These are phyloP conservation scores for Globisporangium iwayamae DNA, from an alignment of 352 stramenopile species.

Conservation along the genomic window DNA sequence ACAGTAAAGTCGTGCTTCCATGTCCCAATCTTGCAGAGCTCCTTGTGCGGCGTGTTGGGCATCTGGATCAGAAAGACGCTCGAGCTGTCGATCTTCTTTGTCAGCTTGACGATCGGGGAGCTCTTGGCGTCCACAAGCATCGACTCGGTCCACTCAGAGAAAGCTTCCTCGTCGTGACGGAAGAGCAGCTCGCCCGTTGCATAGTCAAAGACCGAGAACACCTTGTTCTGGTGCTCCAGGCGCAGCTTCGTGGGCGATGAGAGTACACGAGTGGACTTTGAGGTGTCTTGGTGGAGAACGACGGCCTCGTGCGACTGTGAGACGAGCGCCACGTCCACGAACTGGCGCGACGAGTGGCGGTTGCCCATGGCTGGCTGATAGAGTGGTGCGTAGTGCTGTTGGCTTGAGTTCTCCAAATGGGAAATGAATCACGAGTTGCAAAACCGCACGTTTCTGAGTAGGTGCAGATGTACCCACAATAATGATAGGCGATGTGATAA, in stretches of 20 bases:
- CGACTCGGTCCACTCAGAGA: not conserved
- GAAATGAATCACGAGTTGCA: no score
- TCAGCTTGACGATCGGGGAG: not conserved
- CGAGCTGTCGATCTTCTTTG: not conserved
- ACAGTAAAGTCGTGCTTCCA: not conserved
- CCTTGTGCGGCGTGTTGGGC: not conserved
- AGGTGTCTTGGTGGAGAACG: not conserved
- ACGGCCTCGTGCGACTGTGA: not conserved
- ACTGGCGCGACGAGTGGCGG: not conserved
- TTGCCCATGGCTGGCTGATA: not conserved
- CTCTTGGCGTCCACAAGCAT: not conserved
- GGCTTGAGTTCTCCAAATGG: no score
- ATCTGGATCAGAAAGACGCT: not conserved
- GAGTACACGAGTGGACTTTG: not conserved
- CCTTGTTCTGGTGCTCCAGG: not conserved
- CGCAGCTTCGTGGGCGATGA: not conserved
- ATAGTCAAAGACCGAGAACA: not conserved
- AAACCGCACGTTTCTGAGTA: no score
- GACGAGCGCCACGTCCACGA: not conserved
- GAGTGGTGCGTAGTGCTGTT: no score
- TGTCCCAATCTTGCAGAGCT: not conserved
- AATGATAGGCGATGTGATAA: no score
- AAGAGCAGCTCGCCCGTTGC: not conserved
- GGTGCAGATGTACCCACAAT: no score
- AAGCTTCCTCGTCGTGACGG: not conserved